These are phyloP conservation scores for Heritiera littoralis DNA, from an alignment of 345 rosid genomes.

Conservation along the genomic window DNA sequence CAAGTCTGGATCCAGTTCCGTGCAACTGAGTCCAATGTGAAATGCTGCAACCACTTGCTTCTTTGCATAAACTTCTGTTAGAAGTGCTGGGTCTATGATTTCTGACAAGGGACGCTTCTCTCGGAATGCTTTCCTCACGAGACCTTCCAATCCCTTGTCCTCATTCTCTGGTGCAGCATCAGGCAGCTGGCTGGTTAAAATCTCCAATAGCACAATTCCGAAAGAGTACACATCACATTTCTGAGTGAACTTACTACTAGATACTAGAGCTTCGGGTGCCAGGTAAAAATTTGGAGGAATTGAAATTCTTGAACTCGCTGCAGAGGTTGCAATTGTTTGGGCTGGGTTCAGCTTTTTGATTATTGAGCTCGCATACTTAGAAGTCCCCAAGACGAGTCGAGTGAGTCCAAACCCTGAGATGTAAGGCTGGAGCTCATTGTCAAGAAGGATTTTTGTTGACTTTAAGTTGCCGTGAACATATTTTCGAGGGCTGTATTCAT, in stretches of 20 bases:
- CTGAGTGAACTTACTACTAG: slow-evolving; percentile 69
- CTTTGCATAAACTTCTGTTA: slow-evolving; percentile 60
- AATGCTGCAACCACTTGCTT: slow-evolving; percentile 68
- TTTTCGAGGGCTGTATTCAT: slow-evolving; percentile 72
- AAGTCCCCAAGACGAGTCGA: slow-evolving; percentile 51
- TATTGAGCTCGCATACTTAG: slow-evolving; percentile 41
- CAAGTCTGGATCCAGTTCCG: slow-evolving; percentile 81
- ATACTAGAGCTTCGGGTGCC: slow-evolving; percentile 81
- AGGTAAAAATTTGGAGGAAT: slow-evolving; percentile 46
- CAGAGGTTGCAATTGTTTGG: slow-evolving; percentile 43
- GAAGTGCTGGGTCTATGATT: slow-evolving; percentile 66
- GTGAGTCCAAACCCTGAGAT: slow-evolving; percentile 77
- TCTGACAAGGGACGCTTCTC: slow-evolving; percentile 71
- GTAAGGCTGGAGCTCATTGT: slow-evolving; percentile 74
- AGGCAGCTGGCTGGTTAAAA: slow-evolving; percentile 67
- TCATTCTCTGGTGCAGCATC: slow-evolving; percentile 58
- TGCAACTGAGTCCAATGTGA: slow-evolving; percentile 84
- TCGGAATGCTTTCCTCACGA: slow-evolving; percentile 64
- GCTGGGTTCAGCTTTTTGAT: slow-evolving; percentile 47
- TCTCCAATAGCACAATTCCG: slow-evolving; percentile 80
- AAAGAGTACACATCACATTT: slow-evolving; percentile 88
- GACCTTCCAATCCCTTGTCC: slow-evolving; percentile 63
- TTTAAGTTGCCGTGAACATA: slow-evolving; percentile 80
- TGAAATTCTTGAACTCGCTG: slow-evolving; percentile 47
- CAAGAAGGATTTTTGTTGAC: slow-evolving; percentile 83